These are phyloP conservation scores for Solanum bukasovii DNA, from an alignment of 257 asterid genomes.

Conservation along the genomic window DNA sequence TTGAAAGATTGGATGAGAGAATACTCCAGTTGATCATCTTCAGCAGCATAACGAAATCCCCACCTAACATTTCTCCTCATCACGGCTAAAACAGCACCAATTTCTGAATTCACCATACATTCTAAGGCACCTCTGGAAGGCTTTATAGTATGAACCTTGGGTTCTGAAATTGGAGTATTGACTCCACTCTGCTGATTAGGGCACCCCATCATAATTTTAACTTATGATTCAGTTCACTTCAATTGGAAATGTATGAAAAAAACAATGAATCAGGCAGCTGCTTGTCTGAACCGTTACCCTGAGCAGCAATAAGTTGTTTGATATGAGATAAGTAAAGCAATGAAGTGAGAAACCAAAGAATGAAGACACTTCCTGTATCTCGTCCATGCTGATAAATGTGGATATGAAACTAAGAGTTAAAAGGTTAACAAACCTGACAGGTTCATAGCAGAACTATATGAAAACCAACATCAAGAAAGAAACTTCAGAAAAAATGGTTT, in stretches of 20 bases:
- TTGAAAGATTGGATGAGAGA: slow-evolving; percentile 74
- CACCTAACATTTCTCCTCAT: slow-evolving; percentile 98
- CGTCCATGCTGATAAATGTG: background rate
- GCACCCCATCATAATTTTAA: slow-evolving; percentile 35
- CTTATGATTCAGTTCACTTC: slow-evolving; percentile 10
- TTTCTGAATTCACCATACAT: slow-evolving; percentile 85
- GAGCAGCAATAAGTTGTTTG: background rate
- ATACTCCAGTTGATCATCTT: slow-evolving; percentile 83
- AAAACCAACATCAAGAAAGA: background rate
- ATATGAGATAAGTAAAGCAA: background rate
- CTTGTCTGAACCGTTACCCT: background rate
- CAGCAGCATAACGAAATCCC: slow-evolving; percentile 78
- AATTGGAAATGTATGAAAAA: slow-evolving; percentile 3
- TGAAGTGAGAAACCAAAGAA: background rate
- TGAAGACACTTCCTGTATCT: background rate
- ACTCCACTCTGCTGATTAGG: slow-evolving; percentile 32
- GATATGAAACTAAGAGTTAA: background rate
- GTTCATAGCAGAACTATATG: background rate
- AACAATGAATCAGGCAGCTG: slow-evolving; percentile 13
- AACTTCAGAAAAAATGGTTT: background rate
- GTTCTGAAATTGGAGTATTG: slow-evolving; percentile 32
- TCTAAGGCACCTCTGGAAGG: slow-evolving; percentile 72
- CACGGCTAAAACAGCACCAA: slow-evolving; percentile 95
- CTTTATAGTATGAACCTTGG: slow-evolving; percentile 24
- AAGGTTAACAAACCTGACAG: background rate